phyloP scores from a whole-genome alignment of 2,329 filamentous ascomycete genomes.

The Fusarium dimerum region DNA sequence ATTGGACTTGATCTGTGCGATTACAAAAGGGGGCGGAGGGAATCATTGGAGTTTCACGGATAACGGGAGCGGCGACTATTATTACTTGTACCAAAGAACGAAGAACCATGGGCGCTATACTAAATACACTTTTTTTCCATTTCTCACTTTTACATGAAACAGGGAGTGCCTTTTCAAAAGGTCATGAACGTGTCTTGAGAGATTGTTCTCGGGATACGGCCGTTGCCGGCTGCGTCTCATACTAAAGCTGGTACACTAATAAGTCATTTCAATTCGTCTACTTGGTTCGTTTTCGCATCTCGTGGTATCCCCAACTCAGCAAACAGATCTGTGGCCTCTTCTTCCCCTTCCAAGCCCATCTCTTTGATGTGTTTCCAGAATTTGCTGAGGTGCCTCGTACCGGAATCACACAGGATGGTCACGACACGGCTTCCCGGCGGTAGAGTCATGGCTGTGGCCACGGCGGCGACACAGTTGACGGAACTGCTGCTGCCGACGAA shows the following conservation, averaged over 20 bases:
- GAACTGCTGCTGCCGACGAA: slow-evolving; percentile 93
- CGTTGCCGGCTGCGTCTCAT: neutral
- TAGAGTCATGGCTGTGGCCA: slow-evolving; percentile 65
- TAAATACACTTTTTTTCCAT: slow-evolving; percentile 19
- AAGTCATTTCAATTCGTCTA: neutral
- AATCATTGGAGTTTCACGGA: slow-evolving; percentile 27
- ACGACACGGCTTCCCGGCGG: slow-evolving; percentile 67
- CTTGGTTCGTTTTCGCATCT: slow-evolving; percentile 2
- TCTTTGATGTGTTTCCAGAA: slow-evolving; percentile 77
- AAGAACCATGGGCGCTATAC: slow-evolving; percentile 20
- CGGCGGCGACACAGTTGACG: slow-evolving; percentile 90
- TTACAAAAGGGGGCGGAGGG: slow-evolving; percentile 11
- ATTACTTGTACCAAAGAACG: slow-evolving; percentile 23
- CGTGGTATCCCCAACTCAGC: slow-evolving; percentile 48
- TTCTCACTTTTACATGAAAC: slow-evolving; percentile 14
- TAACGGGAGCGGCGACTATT: slow-evolving; percentile 24
- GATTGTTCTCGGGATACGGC: neutral
- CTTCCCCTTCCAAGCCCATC: slow-evolving; percentile 58
- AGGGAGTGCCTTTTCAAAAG: slow-evolving; percentile 2
- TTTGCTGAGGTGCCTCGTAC: slow-evolving; percentile 79
- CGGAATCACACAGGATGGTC: slow-evolving; percentile 84
- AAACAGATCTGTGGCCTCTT: slow-evolving; percentile 50
- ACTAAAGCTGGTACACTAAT: no score
- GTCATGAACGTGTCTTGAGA: no score
- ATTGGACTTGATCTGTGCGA: slow-evolving; percentile 10